Conservation (phyloP, 2,329 filamentous ascomycete species). For the Cryphonectria japonica region DNA sequence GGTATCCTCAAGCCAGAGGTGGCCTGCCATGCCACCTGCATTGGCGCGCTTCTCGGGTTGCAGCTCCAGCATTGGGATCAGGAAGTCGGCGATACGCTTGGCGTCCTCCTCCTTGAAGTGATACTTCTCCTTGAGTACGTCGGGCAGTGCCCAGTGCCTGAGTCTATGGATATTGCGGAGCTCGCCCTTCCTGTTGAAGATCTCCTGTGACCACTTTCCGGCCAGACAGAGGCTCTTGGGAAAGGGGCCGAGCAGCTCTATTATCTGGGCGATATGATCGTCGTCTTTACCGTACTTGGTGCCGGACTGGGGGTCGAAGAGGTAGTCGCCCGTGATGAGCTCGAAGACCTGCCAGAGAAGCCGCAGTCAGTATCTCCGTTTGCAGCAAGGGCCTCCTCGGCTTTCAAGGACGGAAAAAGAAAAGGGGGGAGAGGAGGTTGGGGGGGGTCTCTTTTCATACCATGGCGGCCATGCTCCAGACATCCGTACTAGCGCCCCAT, state of each 20-base stretch:
- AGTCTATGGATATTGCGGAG: slow-evolving; percentile 95
- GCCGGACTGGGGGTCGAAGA: slow-evolving; percentile 97
- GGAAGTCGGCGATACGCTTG: slow-evolving; percentile 77
- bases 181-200: slow-evolving; percentile 97
- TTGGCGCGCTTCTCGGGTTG: slow-evolving; percentile 88
- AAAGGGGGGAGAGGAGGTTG: slow-evolving; percentile 48
- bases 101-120: slow-evolving; percentile 86
- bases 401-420: background rate
- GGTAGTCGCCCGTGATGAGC: slow-evolving; percentile 95
- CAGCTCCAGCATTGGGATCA: slow-evolving; percentile 89
- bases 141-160: slow-evolving; percentile 91
- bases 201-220: slow-evolving; percentile 97
- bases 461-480: slow-evolving; percentile 99
- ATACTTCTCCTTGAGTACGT: slow-evolving; percentile 95
- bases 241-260: slow-evolving; percentile 91
- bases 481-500: slow-evolving; percentile 99
- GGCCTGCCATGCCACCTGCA: slow-evolving; percentile 91
- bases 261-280: slow-evolving; percentile 98
- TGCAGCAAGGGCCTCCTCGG: background rate
- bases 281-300: slow-evolving; percentile 99
- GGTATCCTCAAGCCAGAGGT: slow-evolving; percentile 81
- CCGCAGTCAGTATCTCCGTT: slow-evolving; percentile 54
- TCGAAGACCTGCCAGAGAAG: slow-evolving; percentile 79
- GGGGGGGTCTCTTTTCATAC: slow-evolving; percentile 54
- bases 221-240: slow-evolving; percentile 89